Conservation (phyloP, 164 flowering plant species). For the Vitis amurensis region DNA sequence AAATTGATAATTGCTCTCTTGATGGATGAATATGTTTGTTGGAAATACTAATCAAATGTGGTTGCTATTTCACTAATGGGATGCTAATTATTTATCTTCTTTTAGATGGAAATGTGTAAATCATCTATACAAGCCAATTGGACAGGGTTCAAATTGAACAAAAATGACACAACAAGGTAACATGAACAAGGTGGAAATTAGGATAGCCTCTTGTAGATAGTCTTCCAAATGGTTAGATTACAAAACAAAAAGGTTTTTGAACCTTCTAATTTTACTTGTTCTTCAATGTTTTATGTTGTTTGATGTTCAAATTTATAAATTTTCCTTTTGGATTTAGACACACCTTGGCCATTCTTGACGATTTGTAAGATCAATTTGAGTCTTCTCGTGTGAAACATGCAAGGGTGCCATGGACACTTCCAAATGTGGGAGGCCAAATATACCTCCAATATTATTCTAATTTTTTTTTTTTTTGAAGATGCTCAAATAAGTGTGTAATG, state of each 20-base stretch:
- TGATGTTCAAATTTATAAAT: too few relatives aligned
- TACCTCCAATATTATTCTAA: too few relatives aligned
- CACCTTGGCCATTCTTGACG: too few relatives aligned
- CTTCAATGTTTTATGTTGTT: not conserved
- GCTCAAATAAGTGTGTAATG: too few relatives aligned
- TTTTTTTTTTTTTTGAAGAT: too few relatives aligned
- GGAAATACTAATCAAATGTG: too few relatives aligned
- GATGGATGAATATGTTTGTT: not conserved
- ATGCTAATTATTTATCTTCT: not conserved
- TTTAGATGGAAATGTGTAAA: conserved; percentile 73
- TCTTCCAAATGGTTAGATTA: not conserved
- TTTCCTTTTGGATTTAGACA: too few relatives aligned
- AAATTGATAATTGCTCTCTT: not conserved
- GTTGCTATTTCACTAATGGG: not conserved
- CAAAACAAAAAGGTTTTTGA: not conserved
- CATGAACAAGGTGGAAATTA: not conserved
- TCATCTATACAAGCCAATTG: conserved; percentile 43
- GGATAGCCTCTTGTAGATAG: not conserved
- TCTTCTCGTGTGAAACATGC: too few relatives aligned
- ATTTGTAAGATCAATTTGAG: too few relatives aligned
- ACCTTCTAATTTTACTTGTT: not conserved
- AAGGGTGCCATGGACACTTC: too few relatives aligned
- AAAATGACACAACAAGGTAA: conserved; percentile 74
- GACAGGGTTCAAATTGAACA: conserved; percentile 62
- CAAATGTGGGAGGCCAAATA: too few relatives aligned